phyloP scores from a whole-genome alignment of 768 basidiomycete genomes.

The Tulasnella sp. region DNA sequence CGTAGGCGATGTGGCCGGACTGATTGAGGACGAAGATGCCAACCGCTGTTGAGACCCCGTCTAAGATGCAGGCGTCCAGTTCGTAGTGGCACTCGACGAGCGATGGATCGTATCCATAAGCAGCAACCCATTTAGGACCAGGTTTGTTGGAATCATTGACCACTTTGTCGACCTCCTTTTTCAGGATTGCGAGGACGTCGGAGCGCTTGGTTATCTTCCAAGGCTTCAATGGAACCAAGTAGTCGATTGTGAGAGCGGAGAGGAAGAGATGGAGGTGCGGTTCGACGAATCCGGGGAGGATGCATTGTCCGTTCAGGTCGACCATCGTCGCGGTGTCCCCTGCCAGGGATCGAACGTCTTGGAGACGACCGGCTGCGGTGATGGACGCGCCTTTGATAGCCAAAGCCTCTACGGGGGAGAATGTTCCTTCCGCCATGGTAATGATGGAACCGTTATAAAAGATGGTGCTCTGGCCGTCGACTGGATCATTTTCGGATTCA shows the following conservation, averaged over 20 bases:
- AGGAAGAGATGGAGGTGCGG: constrained; percentile 32
- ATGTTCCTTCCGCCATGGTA: constrained; percentile 10
- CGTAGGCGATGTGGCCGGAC: constrained; percentile 30
- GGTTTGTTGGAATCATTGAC: background rate
- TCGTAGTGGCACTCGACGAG: background rate
- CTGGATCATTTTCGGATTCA: background rate
- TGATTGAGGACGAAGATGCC: constrained; percentile 27
- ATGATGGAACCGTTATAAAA: constrained; percentile 19
- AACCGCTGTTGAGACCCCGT: background rate
- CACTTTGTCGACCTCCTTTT: background rate
- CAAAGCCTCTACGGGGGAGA: constrained; percentile 5
- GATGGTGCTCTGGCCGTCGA: background rate
- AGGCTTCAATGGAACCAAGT: constrained; percentile 6
- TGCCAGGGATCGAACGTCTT: background rate
- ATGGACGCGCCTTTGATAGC: constrained; percentile 3
- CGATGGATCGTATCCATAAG: constrained; percentile 32
- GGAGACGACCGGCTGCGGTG: constrained; percentile 17
- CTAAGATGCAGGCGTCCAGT: background rate
- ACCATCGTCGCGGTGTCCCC: background rate
- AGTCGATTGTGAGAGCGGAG: constrained; percentile 23
- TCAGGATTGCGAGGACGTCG: background rate
- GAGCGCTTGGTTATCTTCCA: background rate
- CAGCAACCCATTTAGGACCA: constrained; percentile 21
- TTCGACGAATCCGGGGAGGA: constrained; percentile 32
- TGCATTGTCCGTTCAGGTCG: constrained; percentile 25